Conservation (phyloP, 208 protist species). For the Crithidia sp. region DNA sequence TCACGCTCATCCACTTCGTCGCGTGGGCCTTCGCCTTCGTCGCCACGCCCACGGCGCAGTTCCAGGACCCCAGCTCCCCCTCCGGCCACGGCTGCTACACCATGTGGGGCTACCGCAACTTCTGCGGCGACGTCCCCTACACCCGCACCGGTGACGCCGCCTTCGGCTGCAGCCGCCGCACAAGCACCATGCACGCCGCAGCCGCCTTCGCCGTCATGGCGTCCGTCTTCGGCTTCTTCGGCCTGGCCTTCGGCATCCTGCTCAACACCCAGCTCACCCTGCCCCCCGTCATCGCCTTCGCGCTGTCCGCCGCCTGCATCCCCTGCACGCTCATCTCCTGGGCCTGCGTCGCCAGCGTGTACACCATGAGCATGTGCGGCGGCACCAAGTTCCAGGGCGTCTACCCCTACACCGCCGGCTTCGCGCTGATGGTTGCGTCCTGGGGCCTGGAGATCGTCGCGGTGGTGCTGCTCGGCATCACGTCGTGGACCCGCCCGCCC, state of each 20-base stretch:
- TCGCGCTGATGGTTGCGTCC: slow-evolving; percentile 47
- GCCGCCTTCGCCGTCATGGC: slow-evolving; percentile 48
- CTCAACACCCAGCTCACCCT: slow-evolving; percentile 30
- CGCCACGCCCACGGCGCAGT: slow-evolving; percentile 44
- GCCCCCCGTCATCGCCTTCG: slow-evolving; percentile 27
- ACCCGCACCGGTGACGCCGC: slow-evolving; percentile 21
- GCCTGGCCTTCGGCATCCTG: slow-evolving; percentile 38
- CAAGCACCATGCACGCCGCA: slow-evolving; percentile 41
- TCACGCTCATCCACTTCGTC: slow-evolving; percentile 41
- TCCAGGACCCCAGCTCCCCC: slow-evolving; percentile 10
- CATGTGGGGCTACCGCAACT: slow-evolving; percentile 45
- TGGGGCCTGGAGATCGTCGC: slow-evolving; percentile 47
- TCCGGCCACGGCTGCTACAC: slow-evolving; percentile 41
- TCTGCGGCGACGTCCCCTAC: slow-evolving; percentile 45
- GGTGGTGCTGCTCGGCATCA: slow-evolving; percentile 25
- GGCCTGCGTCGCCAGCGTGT: slow-evolving; percentile 53
- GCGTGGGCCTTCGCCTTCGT: slow-evolving; percentile 45
- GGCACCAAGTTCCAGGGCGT: slow-evolving; percentile 15
- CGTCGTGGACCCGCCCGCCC: slow-evolving; percentile 27
- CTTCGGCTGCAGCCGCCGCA: slow-evolving; percentile 32
- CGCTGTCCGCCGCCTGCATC: slow-evolving; percentile 37
- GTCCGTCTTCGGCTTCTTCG: slow-evolving; percentile 35
- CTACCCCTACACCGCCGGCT: slow-evolving; percentile 45
- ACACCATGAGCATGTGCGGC: slow-evolving; percentile 40
- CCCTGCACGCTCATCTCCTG: slow-evolving; percentile 48